Base-by-base conservation (phyloP, 2,329 filamentous ascomycete species). In the Raffaelea deltoideospora region DNA sequence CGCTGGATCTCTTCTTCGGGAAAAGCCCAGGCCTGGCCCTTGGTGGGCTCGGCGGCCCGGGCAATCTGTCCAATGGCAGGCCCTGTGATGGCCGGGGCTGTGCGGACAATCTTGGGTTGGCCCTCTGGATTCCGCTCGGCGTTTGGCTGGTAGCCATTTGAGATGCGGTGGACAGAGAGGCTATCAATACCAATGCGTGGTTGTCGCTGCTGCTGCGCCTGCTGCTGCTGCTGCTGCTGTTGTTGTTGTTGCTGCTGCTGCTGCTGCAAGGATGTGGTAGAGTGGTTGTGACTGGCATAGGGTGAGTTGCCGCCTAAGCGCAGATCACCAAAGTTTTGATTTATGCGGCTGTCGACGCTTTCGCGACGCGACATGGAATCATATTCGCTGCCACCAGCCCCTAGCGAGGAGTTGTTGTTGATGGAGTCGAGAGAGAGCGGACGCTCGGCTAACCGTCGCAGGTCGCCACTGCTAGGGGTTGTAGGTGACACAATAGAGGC, bases 11-110 rank as follows among this genome's bases (percentile, higher is more conserved):
- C 71, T 37, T 79, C 74, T 50, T 84, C 81, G 1, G 82, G 81
- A 47, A 87, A 87, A 45, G 82, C 82, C 81, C 82, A 88, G 5
- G 82, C 78, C 53, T 80, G 81, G 52, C 82, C 82, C 54, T 85
- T 85, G 10, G 79, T 87, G 5, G 82, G 81, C 52, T 84, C 79
- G 22, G 79, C 76, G 28, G 82, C 82, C 46, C 63, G 76, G 50
- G 72, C 79, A 60, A 67, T 82, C 50, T 61, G 72, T 57, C 65
- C 70, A 37, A 61, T 76, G 45, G 65, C 78, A 43, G 63, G 79
- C 45, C 80, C 79, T 20, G 78, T 83, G 48, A 88, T 88, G 9
- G 79, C 73, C 5, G 82, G 82, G 3, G 82, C 82, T 3, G 76
- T 77, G 45, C 77, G 69, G 36, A 70, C 62, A 9, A 65, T 63